Conservation (phyloP, 495 filamentous ascomycete species). For the Penicilliopsis zonata region DNA sequence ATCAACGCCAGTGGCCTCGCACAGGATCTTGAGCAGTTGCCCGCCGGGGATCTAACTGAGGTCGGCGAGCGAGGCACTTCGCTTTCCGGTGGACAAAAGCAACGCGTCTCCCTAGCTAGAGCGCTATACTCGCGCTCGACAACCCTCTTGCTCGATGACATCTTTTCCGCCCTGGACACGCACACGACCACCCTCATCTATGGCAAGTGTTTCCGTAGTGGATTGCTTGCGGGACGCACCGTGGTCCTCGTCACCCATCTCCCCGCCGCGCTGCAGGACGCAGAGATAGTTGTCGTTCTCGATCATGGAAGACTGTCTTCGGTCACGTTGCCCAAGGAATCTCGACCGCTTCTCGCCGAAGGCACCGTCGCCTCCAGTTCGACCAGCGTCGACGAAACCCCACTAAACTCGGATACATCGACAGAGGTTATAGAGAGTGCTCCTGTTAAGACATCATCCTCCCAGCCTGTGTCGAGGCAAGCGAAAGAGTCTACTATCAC, state of each 20-base stretch:
- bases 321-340: conserved; percentile 1
- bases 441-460: conserved; percentile 1
- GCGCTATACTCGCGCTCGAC: conserved; percentile 50
- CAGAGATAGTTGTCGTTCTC: conserved; percentile 27
- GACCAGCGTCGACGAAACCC: conserved; percentile 1
- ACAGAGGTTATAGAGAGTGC: background rate
- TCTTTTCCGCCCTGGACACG: conserved; percentile 50
- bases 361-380: background rate
- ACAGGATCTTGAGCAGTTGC: conserved; percentile 47
- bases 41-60: conserved; percentile 47
- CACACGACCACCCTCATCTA: conserved; percentile 55
- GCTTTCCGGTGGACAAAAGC: conserved; percentile 55
- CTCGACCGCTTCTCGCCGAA: no score
- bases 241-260: conserved; percentile 57
- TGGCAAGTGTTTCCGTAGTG: conserved; percentile 44
- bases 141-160: conserved; percentile 48
- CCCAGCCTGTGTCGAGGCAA: no score
- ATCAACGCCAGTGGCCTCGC: conserved; percentile 45
- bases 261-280: conserved; percentile 33
- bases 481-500: conserved; percentile 10
- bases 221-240: conserved; percentile 42
- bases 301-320: conserved; percentile 23
- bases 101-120: conserved; percentile 48
- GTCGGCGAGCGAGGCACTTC: conserved; percentile 53
- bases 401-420: background rate